These are phyloP conservation scores for Lagerstroemia speciosa DNA, from an alignment of 345 rosid genomes.

Conservation along the genomic window DNA sequence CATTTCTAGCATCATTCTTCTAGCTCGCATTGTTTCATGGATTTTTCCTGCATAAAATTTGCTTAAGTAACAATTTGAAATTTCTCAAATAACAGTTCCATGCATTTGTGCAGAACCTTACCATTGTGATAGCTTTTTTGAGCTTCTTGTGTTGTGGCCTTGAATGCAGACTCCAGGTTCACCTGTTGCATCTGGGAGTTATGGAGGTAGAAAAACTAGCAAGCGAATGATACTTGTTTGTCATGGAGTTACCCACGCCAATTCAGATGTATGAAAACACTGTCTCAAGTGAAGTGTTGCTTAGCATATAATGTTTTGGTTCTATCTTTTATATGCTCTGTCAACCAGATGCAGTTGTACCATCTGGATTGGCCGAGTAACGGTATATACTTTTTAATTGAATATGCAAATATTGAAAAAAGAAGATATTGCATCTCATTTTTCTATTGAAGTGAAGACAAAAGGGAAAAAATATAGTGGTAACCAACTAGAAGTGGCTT, in stretches of 20 bases:
- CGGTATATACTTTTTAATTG: neutral
- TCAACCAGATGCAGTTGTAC: neutral
- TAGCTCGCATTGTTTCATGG: neutral
- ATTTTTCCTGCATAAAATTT: neutral
- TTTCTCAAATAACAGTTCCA: neutral
- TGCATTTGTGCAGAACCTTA: neutral
- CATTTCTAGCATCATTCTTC: neutral
- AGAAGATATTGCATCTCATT: no score
- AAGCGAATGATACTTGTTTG: slow-evolving; percentile 74
- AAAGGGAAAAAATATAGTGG: neutral
- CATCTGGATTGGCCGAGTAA: neutral
- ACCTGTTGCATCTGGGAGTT: slow-evolving; percentile 62
- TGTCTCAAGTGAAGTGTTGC: neutral
- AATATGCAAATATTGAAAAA: no score
- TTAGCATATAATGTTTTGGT: neutral
- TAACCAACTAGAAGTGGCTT: neutral
- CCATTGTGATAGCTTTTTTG: neutral
- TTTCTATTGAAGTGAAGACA: neutral
- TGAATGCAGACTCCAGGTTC: slow-evolving; percentile 76
- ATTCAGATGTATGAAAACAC: slow-evolving; percentile 35
- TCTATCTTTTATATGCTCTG: neutral
- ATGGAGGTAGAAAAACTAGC: slow-evolving; percentile 62
- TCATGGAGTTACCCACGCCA: slow-evolving; percentile 47
- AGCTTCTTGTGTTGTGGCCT: neutral
- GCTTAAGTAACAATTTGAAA: neutral